Conservation (phyloP, 208 protist genomes). For the Tritrichomonas musculus region DNA sequence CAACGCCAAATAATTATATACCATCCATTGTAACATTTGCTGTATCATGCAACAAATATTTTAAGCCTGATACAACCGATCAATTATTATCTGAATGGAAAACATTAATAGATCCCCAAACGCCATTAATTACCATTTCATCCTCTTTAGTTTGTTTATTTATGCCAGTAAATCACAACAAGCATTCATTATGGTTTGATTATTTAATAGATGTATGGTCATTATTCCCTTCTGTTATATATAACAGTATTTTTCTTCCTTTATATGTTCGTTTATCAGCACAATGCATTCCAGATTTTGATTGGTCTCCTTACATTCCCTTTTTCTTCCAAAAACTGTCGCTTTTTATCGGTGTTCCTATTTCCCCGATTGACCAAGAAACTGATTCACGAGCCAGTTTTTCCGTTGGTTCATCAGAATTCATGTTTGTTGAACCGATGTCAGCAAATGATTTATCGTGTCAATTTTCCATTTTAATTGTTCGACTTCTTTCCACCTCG, state of each 20-base stretch:
- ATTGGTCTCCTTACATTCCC: background rate
- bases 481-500: background rate
- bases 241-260: background rate
- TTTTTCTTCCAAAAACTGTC: background rate
- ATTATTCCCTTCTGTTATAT: background rate
- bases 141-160: background rate
- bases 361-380: background rate
- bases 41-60: background rate
- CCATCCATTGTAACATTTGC: background rate
- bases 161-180: background rate
- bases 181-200: background rate
- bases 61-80: background rate
- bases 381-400: background rate
- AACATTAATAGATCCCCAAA: background rate
- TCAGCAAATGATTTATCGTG: background rate
- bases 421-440: background rate
- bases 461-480: background rate
- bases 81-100: background rate
- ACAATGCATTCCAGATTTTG: background rate
- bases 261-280: background rate
- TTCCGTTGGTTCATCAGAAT: background rate
- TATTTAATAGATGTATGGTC: background rate
- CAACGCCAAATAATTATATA: background rate
- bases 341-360: background rate
- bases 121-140: background rate